These are phyloP conservation scores for Urochloa ruziziensis DNA, from an alignment of 176 grass and related monocot species.

Conservation along the genomic window DNA sequence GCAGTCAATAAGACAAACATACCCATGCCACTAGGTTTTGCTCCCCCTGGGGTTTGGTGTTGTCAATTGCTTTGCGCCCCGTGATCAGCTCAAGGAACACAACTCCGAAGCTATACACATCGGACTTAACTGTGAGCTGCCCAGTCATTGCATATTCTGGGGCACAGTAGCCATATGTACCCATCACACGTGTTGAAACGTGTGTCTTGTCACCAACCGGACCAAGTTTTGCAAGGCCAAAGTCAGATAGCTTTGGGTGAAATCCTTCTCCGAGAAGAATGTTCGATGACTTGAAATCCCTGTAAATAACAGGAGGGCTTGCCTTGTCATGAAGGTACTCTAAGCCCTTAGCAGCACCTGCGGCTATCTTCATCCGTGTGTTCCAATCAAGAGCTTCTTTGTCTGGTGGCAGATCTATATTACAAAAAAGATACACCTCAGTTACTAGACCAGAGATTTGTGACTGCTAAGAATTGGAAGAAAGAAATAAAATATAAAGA, in stretches of 20 bases:
- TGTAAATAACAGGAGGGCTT: slow-evolving; percentile 80
- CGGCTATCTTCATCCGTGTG: slow-evolving; percentile 90
- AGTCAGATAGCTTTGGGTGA: slow-evolving; percentile 81
- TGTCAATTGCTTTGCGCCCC: slow-evolving; percentile 86
- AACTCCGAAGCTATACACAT: slow-evolving; percentile 92
- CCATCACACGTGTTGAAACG: slow-evolving; percentile 92
- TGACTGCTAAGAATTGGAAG: not conserved
- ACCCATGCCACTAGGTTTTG: slow-evolving; percentile 96
- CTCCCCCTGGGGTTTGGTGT: slow-evolving; percentile 62
- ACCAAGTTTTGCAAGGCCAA: slow-evolving; percentile 88
- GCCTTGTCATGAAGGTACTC: slow-evolving; percentile 93
- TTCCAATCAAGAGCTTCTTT: slow-evolving; percentile 91
- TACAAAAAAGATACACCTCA: slow-evolving; percentile 6
- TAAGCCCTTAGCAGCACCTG: slow-evolving; percentile 87
- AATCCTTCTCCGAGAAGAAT: slow-evolving; percentile 87
- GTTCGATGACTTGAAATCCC: slow-evolving; percentile 93
- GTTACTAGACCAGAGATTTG: not conserved
- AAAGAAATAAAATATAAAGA: not conserved
- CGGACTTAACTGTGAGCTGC: slow-evolving; percentile 82
- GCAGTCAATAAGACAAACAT: slow-evolving; percentile 33
- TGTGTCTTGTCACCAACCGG: slow-evolving; percentile 94
- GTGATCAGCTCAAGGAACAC: slow-evolving; percentile 93
- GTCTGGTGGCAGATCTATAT: slow-evolving; percentile 72
- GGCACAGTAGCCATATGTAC: slow-evolving; percentile 89
- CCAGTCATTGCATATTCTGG: slow-evolving; percentile 97